Evolutionary conservation across 371 early-diverging fungal species (phyloP), one percentile per base, ranked within the genome.

Genomic region (Rhizopus sp.): DNA sequence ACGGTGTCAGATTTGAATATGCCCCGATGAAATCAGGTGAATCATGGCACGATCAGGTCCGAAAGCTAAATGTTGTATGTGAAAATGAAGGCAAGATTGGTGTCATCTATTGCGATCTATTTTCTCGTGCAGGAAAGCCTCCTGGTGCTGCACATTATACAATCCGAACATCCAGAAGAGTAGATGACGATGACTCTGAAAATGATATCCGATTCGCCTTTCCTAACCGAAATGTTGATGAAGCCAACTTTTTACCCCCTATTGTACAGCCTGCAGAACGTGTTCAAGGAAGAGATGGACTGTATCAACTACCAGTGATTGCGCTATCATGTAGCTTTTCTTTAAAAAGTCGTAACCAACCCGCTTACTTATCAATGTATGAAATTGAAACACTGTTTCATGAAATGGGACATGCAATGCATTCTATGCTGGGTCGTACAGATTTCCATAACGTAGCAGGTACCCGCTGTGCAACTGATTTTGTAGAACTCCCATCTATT

Each of bases 351-450:
- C 38, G 50, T 9, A 49, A 46, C 1, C 45, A 53, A 7, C 81
- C 89, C 8, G 67, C 85, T 5, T 56, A 86, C 48, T 67, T 92
- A 33, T 82, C 78, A 37, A 78, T 80, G 76, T 70, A 72, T 53
- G 95, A 97, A 55, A 88, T 96, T 30, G 95, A 95, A 63, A 97
- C 97, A 0, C 66, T 98, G n/a, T 96, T 96, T 73, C 99, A 98
- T 73, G 99, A 98, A 63, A 93, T 97, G 93, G 99, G 99, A 2
- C 99, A 98, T 62, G 99, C 97, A 3, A 91, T 97, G 89, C 98
- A 98, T 69, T 95, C 96, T 9, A 94, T 96, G 92, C 80, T 97
- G 2, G 96, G 94, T 12, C 86, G 89, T 23, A 96, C 96, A 9
- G 91, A 92, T 48, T 97, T 88, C 66, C 99, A 98, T 66, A 95